phyloP scores from a whole-genome alignment of 1,284 basidiomycete species.

The Boletellus sp. region DNA sequence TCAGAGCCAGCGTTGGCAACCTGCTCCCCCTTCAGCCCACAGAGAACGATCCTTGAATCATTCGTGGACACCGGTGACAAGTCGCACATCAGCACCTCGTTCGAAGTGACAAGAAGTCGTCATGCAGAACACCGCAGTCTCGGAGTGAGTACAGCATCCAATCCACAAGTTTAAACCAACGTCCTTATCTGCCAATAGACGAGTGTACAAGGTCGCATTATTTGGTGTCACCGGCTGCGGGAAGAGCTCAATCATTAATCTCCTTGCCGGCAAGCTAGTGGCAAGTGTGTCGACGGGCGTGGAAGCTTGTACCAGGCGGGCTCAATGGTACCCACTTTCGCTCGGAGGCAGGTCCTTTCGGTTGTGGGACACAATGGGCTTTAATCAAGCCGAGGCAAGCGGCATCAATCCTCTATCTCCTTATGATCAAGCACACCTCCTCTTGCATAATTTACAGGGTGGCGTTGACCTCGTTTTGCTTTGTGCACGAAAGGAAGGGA shows the following conservation, averaged over 20 bases:
- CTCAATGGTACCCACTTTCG: slow-evolving; percentile 26
- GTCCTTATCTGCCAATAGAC: slow-evolving; percentile 16
- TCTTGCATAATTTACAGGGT: slow-evolving; percentile 20
- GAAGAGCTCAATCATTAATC: slow-evolving; percentile 29
- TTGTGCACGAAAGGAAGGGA: slow-evolving; percentile 23
- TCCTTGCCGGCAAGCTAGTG: slow-evolving; percentile 20
- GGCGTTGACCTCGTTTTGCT: slow-evolving; percentile 27
- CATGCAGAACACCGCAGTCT: too few relatives aligned
- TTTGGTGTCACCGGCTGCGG: slow-evolving; percentile 28
- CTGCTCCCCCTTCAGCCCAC: too few relatives aligned
- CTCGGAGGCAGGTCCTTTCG: slow-evolving; percentile 20
- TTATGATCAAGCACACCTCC: slow-evolving; percentile 27
- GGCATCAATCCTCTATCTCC: slow-evolving; percentile 20
- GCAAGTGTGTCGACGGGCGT: slow-evolving; percentile 22
- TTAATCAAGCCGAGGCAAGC: slow-evolving; percentile 19
- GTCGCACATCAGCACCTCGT: too few relatives aligned
- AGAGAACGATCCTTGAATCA: too few relatives aligned
- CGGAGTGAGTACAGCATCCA: too few relatives aligned
- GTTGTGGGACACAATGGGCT: slow-evolving; percentile 34
- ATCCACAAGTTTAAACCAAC: too few relatives aligned
- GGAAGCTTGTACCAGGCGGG: slow-evolving; percentile 28
- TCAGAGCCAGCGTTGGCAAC: too few relatives aligned
- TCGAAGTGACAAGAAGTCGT: too few relatives aligned
- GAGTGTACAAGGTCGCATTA: slow-evolving; percentile 24
- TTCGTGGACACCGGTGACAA: background rate